Base-by-base conservation (phyloP, 768 basidiomycete genomes). In the Collybiopsis luxurians region DNA sequence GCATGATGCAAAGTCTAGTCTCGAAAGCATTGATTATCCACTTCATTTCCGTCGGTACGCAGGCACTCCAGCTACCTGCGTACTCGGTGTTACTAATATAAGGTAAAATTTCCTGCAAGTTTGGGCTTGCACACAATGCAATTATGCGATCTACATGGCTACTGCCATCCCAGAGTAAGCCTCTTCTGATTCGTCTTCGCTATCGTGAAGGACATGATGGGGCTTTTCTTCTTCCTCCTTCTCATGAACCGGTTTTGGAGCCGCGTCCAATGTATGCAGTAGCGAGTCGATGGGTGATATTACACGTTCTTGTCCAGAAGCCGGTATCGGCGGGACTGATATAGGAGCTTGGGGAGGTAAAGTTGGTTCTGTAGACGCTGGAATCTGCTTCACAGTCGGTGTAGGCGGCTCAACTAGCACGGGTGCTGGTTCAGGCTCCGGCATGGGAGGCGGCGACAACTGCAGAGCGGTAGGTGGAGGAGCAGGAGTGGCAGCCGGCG, bases 401-500 rank as follows among this genome's bases (percentile, higher is more conserved):
- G 53, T 54, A 26, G 42, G 39, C 10, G 53, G 53, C 36, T 54
- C 42, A 44, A 54, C 31, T 19, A 24, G 10, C 27, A 28, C 42
- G 19, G 39, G 28, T 12, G 39, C 26, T 4, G 27, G 23, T 17
- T 54, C 13, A 9, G 26, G n/a, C 13, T 38, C 4, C 19, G 55
- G 19, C 11, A 36, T 5, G 11, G 44, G 44, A 36, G 53, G 53
- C 28, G 44, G 28, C 51, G 56, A 31, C 58, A 55, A 17, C 26
- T 61, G 26, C 49, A 73, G 31, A 50, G 66, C 44, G 13, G 45
- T 10, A 24, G 55, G 55, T 27, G 44, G 21, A 24, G 53, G 53
- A 2, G 53, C 40, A 13, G 55, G 55, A 4, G 55, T 56, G 24
- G 40, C 42, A 43, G 53, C 28, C 19, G 53, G 43, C 13, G 53